Percentiles rank a stretch among this genome's conserved stretches.
Evolutionary conservation across 495 filamentous ascomycete species (phyloP).

Genomic region (Neurospora hispaniola): DNA sequence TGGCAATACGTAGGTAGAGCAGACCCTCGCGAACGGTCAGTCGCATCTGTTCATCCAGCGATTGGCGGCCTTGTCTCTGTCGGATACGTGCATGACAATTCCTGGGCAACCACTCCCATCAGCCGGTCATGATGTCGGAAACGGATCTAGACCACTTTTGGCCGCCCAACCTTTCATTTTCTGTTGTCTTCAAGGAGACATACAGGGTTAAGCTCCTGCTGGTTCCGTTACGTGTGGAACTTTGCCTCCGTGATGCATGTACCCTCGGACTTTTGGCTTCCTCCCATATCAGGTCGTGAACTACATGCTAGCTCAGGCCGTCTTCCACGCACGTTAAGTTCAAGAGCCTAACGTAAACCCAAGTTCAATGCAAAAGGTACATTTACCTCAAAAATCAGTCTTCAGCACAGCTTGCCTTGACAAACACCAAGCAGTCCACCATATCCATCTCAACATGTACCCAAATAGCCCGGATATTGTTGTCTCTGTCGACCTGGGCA

Average conservation of each 20-base stretch:
- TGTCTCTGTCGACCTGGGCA: slow-evolving; percentile 51
- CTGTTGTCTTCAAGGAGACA: not conserved
- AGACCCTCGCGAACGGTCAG: not conserved
- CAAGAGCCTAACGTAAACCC: not conserved
- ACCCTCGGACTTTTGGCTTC: not conserved
- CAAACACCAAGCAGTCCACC: not conserved
- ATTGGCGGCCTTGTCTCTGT: not conserved
- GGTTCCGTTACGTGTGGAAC: not conserved
- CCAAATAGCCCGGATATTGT: slow-evolving; percentile 38
- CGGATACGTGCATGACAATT: not conserved
- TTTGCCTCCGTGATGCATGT: not conserved
- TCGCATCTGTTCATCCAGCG: not conserved
- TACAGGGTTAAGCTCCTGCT: not conserved
- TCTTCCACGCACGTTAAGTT: not conserved
- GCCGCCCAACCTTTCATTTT: not conserved
- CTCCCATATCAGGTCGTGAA: not conserved
- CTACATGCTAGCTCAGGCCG: not conserved
- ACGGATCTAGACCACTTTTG: not conserved
- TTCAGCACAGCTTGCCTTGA: not conserved
- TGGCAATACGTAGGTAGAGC: not conserved
- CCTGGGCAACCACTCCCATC: not conserved
- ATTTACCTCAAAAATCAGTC: not conserved
- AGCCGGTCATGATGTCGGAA: not conserved
- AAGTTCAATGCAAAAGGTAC: not conserved
- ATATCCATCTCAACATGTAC: slow-evolving; percentile 1